Conservation (phyloP, 306 rosid species). For the Lathyrus sativus region DNA sequence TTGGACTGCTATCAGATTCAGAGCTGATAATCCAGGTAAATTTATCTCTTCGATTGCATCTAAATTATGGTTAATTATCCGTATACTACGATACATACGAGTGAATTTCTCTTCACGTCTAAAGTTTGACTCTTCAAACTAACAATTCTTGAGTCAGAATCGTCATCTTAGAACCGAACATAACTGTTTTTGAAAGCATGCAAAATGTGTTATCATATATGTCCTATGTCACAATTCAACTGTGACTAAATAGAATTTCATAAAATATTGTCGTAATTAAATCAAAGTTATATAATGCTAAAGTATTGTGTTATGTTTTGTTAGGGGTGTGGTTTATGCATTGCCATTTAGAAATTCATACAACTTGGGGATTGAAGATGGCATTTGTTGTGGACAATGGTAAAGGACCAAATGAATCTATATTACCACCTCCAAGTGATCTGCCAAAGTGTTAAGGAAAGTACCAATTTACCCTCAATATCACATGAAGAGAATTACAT, state of each 20-base stretch:
- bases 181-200: no score
- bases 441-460: constrained; percentile 63
- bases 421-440: constrained; percentile 76
- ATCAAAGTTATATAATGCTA: neutral
- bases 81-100: no score
- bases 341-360: constrained; percentile 69
- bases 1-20: constrained; percentile 79
- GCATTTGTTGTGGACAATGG: constrained; percentile 88
- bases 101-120: no score
- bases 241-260: no score
- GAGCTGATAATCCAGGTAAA: constrained; percentile 89
- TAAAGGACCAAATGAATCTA: constrained; percentile 64
- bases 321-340: constrained; percentile 90
- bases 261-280: no score
- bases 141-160: no score
- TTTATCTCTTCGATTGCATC: neutral
- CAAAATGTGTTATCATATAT: no score
- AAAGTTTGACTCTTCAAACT: no score
- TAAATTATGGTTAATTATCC: neutral
- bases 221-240: no score
- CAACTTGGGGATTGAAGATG: constrained; percentile 89
- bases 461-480: neutral
- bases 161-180: no score
- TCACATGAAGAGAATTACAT: neutral
- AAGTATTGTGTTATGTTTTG: constrained; percentile 8